These are phyloP conservation scores for Zea luxurians DNA, from an alignment of 176 grass and related monocot genomes.

Conservation along the genomic window DNA sequence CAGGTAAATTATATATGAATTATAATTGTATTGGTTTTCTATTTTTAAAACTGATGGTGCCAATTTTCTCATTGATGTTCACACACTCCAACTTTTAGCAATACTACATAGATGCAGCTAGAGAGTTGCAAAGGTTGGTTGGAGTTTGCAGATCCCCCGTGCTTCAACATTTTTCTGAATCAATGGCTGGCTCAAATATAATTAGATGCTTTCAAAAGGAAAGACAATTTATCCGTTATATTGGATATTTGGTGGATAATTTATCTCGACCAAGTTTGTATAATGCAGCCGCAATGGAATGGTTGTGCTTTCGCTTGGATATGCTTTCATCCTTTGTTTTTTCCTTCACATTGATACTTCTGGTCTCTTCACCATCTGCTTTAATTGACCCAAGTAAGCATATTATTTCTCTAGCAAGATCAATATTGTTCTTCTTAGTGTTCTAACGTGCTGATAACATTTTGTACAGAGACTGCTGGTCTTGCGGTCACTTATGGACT, in stretches of 20 bases:
- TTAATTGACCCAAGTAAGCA: slow-evolving; percentile 60
- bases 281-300: slow-evolving; percentile 50
- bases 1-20: slow-evolving; percentile 24
- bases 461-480: slow-evolving; percentile 45
- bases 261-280: slow-evolving; percentile 56
- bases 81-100: slow-evolving; percentile 9
- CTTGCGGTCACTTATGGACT: slow-evolving; percentile 56
- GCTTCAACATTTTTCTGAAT: slow-evolving; percentile 57
- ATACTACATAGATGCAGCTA: slow-evolving; percentile 43
- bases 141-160: slow-evolving; percentile 40
- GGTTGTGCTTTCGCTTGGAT: slow-evolving; percentile 66
- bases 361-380: slow-evolving; percentile 36
- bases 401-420: not conserved
- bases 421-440: not conserved
- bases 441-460: slow-evolving; percentile 1
- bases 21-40: not conserved
- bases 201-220: slow-evolving; percentile 65
- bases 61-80: not conserved
- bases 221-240: slow-evolving; percentile 41
- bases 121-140: slow-evolving; percentile 39
- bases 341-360: slow-evolving; percentile 51
- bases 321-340: slow-evolving; percentile 60
- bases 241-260: slow-evolving; percentile 46
- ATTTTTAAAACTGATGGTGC: not conserved
- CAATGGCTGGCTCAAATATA: slow-evolving; percentile 54